Conservation (phyloP, 352 stramenopile species). For the Pythium dissimile region DNA sequence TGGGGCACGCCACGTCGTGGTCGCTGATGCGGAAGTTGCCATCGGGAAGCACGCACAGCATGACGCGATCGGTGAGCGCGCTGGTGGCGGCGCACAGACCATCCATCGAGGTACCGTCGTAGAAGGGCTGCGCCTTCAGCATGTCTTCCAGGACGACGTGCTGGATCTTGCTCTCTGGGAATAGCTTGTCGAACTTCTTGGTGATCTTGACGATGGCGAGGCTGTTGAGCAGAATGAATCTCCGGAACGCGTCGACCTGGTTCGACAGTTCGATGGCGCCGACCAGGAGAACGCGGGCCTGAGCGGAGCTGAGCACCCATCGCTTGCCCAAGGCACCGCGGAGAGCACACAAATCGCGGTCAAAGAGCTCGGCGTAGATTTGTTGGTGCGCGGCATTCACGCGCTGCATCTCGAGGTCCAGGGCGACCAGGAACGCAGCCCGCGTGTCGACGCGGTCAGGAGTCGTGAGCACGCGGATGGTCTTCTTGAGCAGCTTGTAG, state of each 20-base stretch:
- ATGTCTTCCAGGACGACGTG: conserved; percentile 43
- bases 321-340: conserved; percentile 41
- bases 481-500: conserved; percentile 78
- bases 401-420: conserved; percentile 50
- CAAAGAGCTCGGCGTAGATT: conserved; percentile 51
- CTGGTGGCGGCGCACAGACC: conserved; percentile 42
- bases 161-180: conserved; percentile 28
- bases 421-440: conserved; percentile 22
- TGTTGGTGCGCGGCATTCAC: conserved; percentile 54
- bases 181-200: conserved; percentile 79
- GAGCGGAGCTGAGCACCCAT: conserved; percentile 53
- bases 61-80: conserved; percentile 57
- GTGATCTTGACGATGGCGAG: conserved; percentile 78
- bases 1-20: conserved; percentile 52
- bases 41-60: conserved; percentile 67
- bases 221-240: conserved; percentile 77
- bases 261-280: conserved; percentile 59
- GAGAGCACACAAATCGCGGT: conserved; percentile 33
- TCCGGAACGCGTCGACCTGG: conserved; percentile 65
- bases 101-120: conserved; percentile 54
- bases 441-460: no score
- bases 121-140: conserved; percentile 57
- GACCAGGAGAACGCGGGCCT: conserved; percentile 48
- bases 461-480: conserved; percentile 46
- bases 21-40: conserved; percentile 56